Percentiles rank a stretch among this genome's conserved stretches.
Conservation (phyloP, 2,329 filamentous ascomycete genomes). For the Colletotrichum lupini region DNA sequence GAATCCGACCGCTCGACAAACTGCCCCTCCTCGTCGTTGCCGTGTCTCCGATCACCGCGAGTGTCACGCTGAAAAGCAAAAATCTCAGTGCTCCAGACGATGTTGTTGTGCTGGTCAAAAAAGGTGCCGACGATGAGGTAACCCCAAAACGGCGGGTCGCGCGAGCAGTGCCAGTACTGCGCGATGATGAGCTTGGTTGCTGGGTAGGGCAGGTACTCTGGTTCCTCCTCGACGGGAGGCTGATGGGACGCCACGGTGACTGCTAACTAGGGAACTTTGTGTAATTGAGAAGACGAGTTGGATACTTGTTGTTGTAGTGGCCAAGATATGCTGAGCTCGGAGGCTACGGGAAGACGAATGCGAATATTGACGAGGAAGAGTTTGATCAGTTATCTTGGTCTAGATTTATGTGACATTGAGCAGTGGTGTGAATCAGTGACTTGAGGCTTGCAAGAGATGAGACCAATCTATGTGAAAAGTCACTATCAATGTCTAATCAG, state of each 20-base stretch:
- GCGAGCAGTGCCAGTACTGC: conserved; percentile 50
- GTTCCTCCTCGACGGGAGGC: neutral
- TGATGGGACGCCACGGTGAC: conserved; percentile 23
- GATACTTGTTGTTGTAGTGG: neutral
- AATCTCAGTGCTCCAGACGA: conserved; percentile 59
- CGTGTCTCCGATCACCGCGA: neutral
- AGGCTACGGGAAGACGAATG: neutral
- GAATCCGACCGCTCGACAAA: neutral
- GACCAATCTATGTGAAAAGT: neutral
- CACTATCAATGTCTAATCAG: neutral
- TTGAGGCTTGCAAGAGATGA: neutral
- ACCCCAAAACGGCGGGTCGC: conserved; percentile 51
- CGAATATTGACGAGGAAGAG: neutral
- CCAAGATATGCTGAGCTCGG: neutral
- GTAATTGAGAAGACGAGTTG: neutral
- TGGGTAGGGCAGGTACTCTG: conserved; percentile 52
- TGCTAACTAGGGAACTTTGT: neutral
- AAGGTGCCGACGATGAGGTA: conserved; percentile 60
- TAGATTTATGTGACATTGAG: neutral
- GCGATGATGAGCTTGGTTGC: conserved; percentile 59
- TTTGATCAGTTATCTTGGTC: neutral
- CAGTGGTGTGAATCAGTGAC: neutral
- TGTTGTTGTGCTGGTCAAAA: conserved; percentile 53
- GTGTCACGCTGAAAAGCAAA: conserved; percentile 41
- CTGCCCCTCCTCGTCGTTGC: neutral